Percentiles rank a stretch among this genome's conserved stretches.
Conservation (phyloP, 106 monocot species). For the Agapanthus africanus region DNA sequence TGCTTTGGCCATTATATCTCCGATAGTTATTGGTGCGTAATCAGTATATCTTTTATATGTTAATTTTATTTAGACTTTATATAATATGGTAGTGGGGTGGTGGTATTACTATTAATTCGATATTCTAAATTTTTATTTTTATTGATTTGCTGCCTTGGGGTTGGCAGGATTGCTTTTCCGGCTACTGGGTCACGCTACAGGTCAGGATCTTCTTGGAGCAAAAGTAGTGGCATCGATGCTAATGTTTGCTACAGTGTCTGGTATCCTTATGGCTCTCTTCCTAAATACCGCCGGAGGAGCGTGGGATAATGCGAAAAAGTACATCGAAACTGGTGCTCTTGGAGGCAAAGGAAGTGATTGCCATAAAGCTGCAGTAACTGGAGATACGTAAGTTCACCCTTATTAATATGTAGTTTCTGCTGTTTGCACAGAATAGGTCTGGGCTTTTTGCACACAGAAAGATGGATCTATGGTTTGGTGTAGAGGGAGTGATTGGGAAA, state of each 20-base stretch:
- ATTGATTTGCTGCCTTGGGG: background rate
- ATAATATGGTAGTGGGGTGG: background rate
- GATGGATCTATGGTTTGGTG: too few relatives aligned
- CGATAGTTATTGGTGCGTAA: conserved; percentile 61
- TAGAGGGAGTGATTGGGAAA: too few relatives aligned
- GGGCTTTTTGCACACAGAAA: too few relatives aligned
- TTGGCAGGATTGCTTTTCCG: conserved; percentile 71
- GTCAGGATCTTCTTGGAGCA: conserved; percentile 82
- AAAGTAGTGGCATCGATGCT: conserved; percentile 97
- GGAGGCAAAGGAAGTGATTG: conserved; percentile 97
- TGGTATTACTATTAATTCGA: background rate
- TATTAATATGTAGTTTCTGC: background rate
- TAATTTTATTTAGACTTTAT: background rate
- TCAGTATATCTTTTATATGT: conserved; percentile 5
- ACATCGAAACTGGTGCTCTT: conserved; percentile 93
- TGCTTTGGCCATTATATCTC: conserved; percentile 83
- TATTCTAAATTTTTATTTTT: too few relatives aligned
- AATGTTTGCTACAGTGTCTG: conserved; percentile 98
- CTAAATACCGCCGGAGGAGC: conserved; percentile 96
- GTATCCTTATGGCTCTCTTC: conserved; percentile 98
- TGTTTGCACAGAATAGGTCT: too few relatives aligned
- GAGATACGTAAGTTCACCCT: conserved; percentile 71
- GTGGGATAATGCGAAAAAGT: conserved; percentile 99
- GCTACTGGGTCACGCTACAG: conserved; percentile 64
- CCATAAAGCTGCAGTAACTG: conserved; percentile 95